A percentile compares a stretch with the other conserved stretches of the same genome.
Conservation (phyloP, 257 asterid species). For the Solanum piurae region DNA sequence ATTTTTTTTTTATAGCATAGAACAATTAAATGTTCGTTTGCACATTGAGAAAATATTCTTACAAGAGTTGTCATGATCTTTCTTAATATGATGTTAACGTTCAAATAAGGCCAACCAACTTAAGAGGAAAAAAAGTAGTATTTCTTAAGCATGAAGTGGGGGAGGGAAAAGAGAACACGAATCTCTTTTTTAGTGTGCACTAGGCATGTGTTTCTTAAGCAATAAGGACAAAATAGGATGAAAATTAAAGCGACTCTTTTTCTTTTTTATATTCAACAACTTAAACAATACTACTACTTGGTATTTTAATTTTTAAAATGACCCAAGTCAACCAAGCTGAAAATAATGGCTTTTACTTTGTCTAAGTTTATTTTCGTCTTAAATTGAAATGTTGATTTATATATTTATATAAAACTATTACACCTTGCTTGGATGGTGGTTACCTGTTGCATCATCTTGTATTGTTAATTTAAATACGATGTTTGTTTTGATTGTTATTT, state of each 20-base stretch:
- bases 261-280: neutral
- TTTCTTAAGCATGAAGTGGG: neutral
- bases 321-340: neutral
- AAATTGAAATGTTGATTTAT: neutral
- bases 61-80: neutral
- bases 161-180: neutral
- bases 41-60: neutral
- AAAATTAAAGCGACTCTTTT: neutral
- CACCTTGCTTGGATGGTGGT: neutral
- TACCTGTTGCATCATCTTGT: accelerated
- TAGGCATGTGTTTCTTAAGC: neutral
- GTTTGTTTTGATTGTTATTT: accelerated
- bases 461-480: no score
- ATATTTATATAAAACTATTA: neutral
- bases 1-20: neutral
- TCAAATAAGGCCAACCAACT: neutral
- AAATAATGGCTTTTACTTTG: neutral
- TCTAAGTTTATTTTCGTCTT: neutral
- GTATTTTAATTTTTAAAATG: neutral
- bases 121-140: neutral
- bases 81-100: neutral
- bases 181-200: neutral
- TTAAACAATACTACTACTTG: neutral
- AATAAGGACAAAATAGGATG: neutral
- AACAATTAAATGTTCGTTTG: no score